phyloP scores from a whole-genome alignment of 305 asterid species.

The Rubia balearica region DNA sequence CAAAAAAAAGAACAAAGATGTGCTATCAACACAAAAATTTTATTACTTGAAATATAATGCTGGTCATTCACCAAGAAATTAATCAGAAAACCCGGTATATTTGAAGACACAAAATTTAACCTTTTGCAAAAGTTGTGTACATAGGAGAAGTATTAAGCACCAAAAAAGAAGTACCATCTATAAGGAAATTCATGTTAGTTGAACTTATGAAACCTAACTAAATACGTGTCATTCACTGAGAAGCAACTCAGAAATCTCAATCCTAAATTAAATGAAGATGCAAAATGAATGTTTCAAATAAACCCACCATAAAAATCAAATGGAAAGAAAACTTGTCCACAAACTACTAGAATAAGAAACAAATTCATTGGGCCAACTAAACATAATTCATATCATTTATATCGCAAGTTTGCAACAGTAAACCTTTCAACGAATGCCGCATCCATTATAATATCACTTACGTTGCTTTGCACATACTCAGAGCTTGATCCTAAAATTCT shows the following conservation, averaged over 20 bases:
- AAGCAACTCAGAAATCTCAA: too few species aligned
- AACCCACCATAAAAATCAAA: too few species aligned
- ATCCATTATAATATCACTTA: slow-evolving; percentile 12
- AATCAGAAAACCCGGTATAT: not conserved
- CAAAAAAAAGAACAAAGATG: not conserved
- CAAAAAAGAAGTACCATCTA: too few species aligned
- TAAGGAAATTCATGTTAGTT: too few species aligned
- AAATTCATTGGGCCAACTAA: not conserved
- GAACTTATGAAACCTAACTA: too few species aligned
- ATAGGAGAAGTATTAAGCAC: too few species aligned
- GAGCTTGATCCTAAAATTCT: slow-evolving; percentile 32
- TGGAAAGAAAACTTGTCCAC: not conserved
- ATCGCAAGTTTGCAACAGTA: not conserved
- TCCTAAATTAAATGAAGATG: not conserved
- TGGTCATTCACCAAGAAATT: not conserved
- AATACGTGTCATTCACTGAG: too few species aligned
- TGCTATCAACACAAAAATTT: not conserved
- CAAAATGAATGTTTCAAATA: not conserved
- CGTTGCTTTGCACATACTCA: slow-evolving; percentile 39
- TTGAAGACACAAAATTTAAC: too few species aligned
- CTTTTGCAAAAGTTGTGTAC: too few species aligned
- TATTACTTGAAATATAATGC: not conserved
- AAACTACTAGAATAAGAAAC: too few species aligned
- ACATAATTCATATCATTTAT: not conserved
- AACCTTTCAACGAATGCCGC: not conserved